A percentile compares a stretch with the other conserved stretches of the same genome.
phyloP scores from a whole-genome alignment of 78 protist species.

The Bigelowiella natans region DNA sequence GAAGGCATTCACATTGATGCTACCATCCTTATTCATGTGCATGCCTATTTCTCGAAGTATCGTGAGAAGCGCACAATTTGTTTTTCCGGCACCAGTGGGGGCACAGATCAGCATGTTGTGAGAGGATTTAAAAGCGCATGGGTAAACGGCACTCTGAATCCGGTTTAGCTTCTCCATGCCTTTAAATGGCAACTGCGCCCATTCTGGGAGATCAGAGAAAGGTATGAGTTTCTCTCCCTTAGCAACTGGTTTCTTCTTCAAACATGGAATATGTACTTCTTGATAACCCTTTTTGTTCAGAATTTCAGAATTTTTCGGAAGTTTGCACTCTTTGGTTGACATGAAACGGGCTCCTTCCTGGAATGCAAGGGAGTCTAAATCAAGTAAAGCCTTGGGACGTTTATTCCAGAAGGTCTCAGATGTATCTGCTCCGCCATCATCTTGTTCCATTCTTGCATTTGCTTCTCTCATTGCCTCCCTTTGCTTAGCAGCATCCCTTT shows the following conservation, averaged over 20 bases:
- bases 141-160: conserved; percentile 50
- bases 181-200: conserved; percentile 68
- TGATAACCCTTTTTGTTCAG: conserved; percentile 56
- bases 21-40: conserved; percentile 24
- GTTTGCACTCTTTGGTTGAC: conserved; percentile 52
- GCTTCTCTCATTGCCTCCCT: background rate
- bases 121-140: conserved; percentile 49
- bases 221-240: conserved; percentile 21
- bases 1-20: conserved; percentile 44
- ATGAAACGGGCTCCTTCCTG: conserved; percentile 69
- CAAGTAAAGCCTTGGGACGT: conserved; percentile 26
- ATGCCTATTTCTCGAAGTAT: conserved; percentile 76
- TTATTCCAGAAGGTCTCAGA: background rate
- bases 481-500: background rate
- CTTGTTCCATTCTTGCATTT: background rate
- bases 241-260: conserved; percentile 11
- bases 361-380: conserved; percentile 68
- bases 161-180: conserved; percentile 51
- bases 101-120: conserved; percentile 93
- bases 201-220: conserved; percentile 57
- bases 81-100: conserved; percentile 99
- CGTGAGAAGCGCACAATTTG: conserved; percentile 95
- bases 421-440: background rate
- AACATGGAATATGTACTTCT: conserved; percentile 71
- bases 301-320: conserved; percentile 63